Evolutionary conservation across 306 rosid genomes (phyloP).

Genomic region (Carpinus fangiana): DNA sequence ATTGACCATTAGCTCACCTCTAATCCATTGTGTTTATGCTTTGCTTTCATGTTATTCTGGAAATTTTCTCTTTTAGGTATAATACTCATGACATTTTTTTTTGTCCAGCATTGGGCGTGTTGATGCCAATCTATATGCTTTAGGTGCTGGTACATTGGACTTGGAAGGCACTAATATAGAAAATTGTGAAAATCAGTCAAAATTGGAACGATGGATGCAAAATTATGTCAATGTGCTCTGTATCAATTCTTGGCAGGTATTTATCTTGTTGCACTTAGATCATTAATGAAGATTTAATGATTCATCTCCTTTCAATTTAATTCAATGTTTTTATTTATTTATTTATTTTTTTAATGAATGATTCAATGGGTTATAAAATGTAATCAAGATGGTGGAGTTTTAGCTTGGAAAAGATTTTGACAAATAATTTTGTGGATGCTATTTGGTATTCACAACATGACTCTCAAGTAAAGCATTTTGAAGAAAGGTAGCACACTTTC

Average conservation of each 20-base stretch:
- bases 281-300: too few relatives aligned
- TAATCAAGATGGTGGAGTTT: conserved; percentile 3
- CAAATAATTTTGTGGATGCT: not conserved
- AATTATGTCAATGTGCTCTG: conserved; percentile 78
- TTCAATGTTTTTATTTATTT: too few relatives aligned
- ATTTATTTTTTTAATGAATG: not conserved
- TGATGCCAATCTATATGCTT: conserved; percentile 75
- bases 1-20: conserved; percentile 7
- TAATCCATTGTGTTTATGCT: conserved; percentile 13
- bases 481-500: conserved; percentile 3
- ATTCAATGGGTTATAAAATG: not conserved
- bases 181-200: conserved; percentile 40
- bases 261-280: conserved; percentile 10
- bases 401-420: conserved; percentile 24
- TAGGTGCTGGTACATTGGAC: conserved; percentile 67
- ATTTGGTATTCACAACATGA: not conserved
- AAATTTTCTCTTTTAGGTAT: conserved; percentile 21
- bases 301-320: too few relatives aligned
- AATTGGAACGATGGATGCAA: conserved; percentile 65
- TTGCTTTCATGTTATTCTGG: conserved; percentile 3
- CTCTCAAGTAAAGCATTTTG: not conserved
- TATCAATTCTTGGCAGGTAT: conserved; percentile 96
- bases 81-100: conserved; percentile 28
- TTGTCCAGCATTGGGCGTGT: conserved; percentile 83
- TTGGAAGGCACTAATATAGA: conserved; percentile 34